Evolutionary conservation across 75 land plant species (phyloP).

Genomic region (Picea sitchensis): DNA sequence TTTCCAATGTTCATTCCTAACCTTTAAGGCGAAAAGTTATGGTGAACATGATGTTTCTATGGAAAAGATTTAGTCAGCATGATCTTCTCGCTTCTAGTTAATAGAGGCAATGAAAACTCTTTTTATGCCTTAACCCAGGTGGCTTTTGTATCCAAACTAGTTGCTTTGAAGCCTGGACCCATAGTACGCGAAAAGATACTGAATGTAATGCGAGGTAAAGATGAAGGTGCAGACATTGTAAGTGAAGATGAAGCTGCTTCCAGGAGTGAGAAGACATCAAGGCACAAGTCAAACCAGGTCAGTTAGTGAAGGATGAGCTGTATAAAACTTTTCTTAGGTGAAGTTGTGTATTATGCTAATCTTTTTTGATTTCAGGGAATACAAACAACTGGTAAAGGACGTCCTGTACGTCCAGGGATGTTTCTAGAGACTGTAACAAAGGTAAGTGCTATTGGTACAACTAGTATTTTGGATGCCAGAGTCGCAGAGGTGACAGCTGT

Average conservation of each 20-base stretch:
- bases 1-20: not conserved
- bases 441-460: conserved; percentile 31
- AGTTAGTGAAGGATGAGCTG: conserved; percentile 4
- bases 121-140: conserved; percentile 46
- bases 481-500: not conserved
- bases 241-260: conserved; percentile 22
- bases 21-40: not conserved
- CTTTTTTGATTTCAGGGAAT: conserved; percentile 34
- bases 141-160: conserved; percentile 76
- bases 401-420: conserved; percentile 97
- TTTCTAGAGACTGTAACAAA: conserved; percentile 94
- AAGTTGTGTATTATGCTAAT: not conserved
- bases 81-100: not conserved
- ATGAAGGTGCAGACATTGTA: conserved; percentile 75
- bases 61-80: not conserved
- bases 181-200: conserved; percentile 60
- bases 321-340: not conserved
- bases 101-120: not conserved
- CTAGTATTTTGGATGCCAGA: conserved; percentile 3
- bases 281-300: conserved; percentile 5
- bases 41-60: not conserved
- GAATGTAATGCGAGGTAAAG: conserved; percentile 88
- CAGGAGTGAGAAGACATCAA: conserved; percentile 1
- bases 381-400: conserved; percentile 21
- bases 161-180: conserved; percentile 90